Evolutionary conservation across 768 basidiomycete species (phyloP), one percentile per base, ranked within the genome.

Genomic region (Boletus vermiculosoides): DNA sequence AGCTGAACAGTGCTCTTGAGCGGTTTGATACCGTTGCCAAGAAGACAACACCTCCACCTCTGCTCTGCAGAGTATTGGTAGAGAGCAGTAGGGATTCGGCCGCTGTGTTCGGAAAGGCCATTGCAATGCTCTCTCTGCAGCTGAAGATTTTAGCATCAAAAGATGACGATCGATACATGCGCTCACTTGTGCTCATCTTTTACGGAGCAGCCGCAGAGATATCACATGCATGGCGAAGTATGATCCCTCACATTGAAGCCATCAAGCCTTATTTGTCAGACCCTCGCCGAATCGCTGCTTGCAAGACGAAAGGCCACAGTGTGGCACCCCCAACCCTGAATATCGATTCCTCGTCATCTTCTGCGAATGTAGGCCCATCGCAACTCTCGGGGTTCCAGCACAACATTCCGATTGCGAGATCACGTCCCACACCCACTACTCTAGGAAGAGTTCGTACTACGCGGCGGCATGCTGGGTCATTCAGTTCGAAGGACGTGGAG

Each of bases 201-300:
- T 94, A 94, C 66, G 94, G 93, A 10, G 89, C 93, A 15, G 85
- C 87, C 64, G 90, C 88, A 7, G 97, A 99, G 71, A 84, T 98
- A 44, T 85, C 89, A 2, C 78, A 80, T 60, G 87, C 94, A 5
- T 99, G 97, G 97, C 82, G 82, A 66, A 73, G 78, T 16, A 86
- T 96, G 74, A 75, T 79, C 16, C 87, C 88, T 15, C 82, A 92
- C 28, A 74, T 92, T 4, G 85, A 87, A 23, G 77, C 83, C 22
- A 81, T 96, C 45, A 82, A 81, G 59, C 84, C 87, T 5, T 78
- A 87, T 50, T 73, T 92, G 25, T 78, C 66, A 48, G 81, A 82
- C 22, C 67, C 69, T 54, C 71, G 78, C 22, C 73, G 77, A 20
- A 71, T 74, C 12, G 66, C 71, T 16, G 57, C 61, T 30, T 67